phyloP scores from a whole-genome alignment of 257 asterid genomes.

The Echites panduratus region DNA sequence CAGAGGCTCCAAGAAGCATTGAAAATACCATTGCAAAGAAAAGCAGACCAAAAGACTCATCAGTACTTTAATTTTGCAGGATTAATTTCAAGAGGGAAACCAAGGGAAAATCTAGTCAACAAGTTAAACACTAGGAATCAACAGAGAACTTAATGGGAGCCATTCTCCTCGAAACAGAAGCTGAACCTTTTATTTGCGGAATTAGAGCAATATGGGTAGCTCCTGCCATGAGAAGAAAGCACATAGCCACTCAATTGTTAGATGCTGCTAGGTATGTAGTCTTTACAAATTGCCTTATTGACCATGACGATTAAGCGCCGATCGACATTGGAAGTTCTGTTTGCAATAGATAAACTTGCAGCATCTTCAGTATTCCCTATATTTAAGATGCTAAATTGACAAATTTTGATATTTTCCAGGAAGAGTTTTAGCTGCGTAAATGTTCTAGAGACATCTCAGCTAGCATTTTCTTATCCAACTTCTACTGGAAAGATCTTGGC shows the following conservation, averaged over 20 bases:
- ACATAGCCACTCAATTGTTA: slow-evolving; percentile 9
- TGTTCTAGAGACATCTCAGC: slow-evolving; percentile 9
- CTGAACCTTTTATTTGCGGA: slow-evolving; percentile 14
- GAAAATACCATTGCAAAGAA: not conserved
- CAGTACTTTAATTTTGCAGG: too few species aligned
- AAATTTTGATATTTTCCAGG: too few species aligned
- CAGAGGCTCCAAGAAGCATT: not conserved
- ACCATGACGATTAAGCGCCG: too few species aligned
- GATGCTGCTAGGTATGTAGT: slow-evolving; percentile 15
- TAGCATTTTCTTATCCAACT: slow-evolving; percentile 20
- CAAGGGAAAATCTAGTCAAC: not conserved
- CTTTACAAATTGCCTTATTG: not conserved
- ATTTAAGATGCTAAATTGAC: not conserved
- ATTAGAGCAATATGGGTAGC: slow-evolving; percentile 21
- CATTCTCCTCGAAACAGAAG: not conserved
- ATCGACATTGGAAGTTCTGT: too few species aligned
- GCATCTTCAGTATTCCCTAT: not conserved
- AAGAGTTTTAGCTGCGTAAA: slow-evolving; percentile 9
- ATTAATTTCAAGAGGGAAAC: too few species aligned
- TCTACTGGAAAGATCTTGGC: slow-evolving; percentile 13
- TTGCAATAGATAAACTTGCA: too few species aligned
- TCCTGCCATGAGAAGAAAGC: too few species aligned
- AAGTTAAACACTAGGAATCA: not conserved
- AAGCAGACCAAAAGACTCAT: too few species aligned
- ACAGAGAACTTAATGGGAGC: slow-evolving; percentile 10